Evolutionary conservation across 176 grass and related monocot genomes (phyloP), one percentile per base, ranked within the genome.

Genomic region (Leersia perrieri): DNA sequence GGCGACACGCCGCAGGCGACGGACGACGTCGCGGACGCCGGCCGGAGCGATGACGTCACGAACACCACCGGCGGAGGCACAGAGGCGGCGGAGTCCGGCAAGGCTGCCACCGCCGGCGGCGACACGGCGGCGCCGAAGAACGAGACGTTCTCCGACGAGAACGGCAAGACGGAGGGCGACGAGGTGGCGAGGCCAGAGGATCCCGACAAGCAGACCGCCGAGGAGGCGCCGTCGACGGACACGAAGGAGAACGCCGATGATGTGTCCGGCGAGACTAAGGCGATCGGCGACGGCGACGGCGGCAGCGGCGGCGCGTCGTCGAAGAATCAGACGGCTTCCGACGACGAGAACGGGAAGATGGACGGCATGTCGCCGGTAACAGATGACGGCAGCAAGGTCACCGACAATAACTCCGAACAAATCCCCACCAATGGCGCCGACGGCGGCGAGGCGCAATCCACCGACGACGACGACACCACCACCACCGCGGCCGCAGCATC

Each of bases 161-260:
- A 89, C 74, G 91, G 94, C 61, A 93, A 33, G 67, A 75, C 84
- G 32, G 88, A 97, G 73, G 94, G 83, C 44, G 88, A 90, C 16
- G 91, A 91, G 33, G 80, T 93, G 73, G 77, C 81, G 14, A 90
- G 60, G 72, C 73, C 75, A 40, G 88, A 89, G 30, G 87, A 83
- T 68, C 75, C 70, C 22, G 80, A 85, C 41, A 87, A 83, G 34
- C 86, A 86, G 70, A 51, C 11, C 41, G 55, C 70, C 16, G 45
- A 86, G 33, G 51, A 85, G 36, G 27, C 10, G 27, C 26, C 27
- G 25, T 14, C 60, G 11, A 60, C n/a, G 7, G 55, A 60, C 55
- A 2, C 55, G n/a, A 63, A 30, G 27, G 60, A 31, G 11, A 29
- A 29, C 11, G 25, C 47, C 5, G 16, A 51, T 51, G 47, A 51